These are phyloP conservation scores for Cornus controversa DNA, from an alignment of 148 eudicot species.

Conservation along the genomic window DNA sequence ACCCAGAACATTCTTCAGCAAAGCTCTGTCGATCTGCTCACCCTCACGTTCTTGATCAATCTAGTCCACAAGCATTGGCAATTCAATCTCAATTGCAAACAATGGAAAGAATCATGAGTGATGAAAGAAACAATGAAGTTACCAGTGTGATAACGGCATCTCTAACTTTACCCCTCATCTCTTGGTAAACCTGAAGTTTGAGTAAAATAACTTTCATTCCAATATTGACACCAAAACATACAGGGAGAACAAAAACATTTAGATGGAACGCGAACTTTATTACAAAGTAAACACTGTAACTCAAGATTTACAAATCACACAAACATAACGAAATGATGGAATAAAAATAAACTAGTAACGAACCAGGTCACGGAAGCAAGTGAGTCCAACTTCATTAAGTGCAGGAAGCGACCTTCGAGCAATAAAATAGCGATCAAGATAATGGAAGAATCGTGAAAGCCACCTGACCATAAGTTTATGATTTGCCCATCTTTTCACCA, in stretches of 20 bases:
- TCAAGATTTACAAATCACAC: neutral
- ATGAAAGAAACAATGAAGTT: conserved; percentile 16
- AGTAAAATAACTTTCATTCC: neutral
- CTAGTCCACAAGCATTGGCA: conserved; percentile 28
- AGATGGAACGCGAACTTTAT: neutral
- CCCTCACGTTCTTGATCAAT: conserved; percentile 73
- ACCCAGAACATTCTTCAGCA: conserved; percentile 61
- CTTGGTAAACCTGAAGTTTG: conserved; percentile 46
- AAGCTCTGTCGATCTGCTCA: conserved; percentile 59
- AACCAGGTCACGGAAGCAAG: conserved; percentile 39
- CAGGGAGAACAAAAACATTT: neutral
- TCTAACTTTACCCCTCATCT: conserved; percentile 43
- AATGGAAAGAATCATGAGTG: neutral
- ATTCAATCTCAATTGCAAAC: neutral
- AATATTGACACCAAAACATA: neutral
- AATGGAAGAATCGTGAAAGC: conserved; percentile 42
- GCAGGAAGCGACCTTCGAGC: conserved; percentile 29
- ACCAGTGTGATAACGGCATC: conserved; percentile 66
- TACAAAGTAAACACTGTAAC: neutral
- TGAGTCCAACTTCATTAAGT: conserved; percentile 35
- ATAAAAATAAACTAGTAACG: conserved; percentile 1
- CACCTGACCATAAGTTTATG: conserved; percentile 45
- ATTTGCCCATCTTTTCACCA: conserved; percentile 37
- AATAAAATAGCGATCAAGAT: conserved; percentile 44
- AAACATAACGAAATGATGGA: neutral